A percentile compares a stretch with the other conserved stretches of the same genome.
Conservation (phyloP, 2,329 filamentous ascomycete species). For the Xylariaceae sp. region DNA sequence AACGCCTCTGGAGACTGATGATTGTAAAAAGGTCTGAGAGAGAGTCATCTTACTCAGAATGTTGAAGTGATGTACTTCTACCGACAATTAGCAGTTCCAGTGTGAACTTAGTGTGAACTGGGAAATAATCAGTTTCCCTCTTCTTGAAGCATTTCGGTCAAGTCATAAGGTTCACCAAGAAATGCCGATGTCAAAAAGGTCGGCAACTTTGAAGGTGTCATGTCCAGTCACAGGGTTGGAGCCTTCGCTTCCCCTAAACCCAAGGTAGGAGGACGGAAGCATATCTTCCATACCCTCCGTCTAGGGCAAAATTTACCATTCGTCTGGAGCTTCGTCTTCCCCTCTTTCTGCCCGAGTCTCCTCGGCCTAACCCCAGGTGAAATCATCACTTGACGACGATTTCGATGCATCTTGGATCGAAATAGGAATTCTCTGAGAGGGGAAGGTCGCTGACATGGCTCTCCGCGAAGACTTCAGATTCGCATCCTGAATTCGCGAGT, state of each 20-base stretch:
- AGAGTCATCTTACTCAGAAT: background rate
- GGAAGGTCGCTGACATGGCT: background rate
- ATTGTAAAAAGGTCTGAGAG: no score
- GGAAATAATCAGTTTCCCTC: no score
- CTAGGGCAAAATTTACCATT: background rate
- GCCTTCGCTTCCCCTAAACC: background rate
- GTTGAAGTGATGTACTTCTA: background rate
- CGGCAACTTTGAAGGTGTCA: constrained; percentile 1
- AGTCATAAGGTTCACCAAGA: background rate
- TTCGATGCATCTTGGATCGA: background rate
- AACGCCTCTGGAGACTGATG: no score
- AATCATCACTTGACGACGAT: background rate
- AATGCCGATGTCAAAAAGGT: constrained; percentile 2
- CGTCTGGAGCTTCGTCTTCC: background rate
- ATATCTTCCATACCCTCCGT: constrained; percentile 3
- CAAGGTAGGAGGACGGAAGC: constrained; percentile 8
- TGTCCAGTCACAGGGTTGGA: constrained; percentile 3
- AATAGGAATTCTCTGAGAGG: background rate
- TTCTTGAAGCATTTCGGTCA: background rate
- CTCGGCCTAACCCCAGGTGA: background rate
- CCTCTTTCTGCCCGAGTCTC: background rate
- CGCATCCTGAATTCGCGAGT: background rate
- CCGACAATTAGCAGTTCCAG: background rate
- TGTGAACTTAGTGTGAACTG: background rate
- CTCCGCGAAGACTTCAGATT: no score